Percentiles rank a stretch among this genome's conserved stretches.
These are phyloP conservation scores for Beauveria scarabaeidicola DNA, from an alignment of 2,329 filamentous ascomycete genomes.

Conservation along the genomic window DNA sequence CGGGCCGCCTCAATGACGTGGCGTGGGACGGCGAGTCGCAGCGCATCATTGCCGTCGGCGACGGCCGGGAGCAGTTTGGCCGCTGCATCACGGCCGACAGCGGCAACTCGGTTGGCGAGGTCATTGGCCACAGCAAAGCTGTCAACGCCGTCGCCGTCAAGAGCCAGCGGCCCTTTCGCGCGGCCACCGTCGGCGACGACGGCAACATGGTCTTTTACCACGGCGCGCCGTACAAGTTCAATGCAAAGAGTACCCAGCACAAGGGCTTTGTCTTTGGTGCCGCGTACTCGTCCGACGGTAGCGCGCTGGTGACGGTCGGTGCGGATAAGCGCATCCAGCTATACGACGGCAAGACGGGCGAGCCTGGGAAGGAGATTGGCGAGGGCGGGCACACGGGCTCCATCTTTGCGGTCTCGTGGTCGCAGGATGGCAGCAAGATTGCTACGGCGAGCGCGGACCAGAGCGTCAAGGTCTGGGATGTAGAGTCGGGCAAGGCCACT, in stretches of 20 bases:
- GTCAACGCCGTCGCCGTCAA: conserved; percentile 89
- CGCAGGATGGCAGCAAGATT: conserved; percentile 73
- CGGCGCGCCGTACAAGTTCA: conserved; percentile 93
- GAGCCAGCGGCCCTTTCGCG: conserved; percentile 81
- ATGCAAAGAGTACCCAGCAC: conserved; percentile 72
- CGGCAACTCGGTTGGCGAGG: conserved; percentile 91
- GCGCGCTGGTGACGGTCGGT: conserved; percentile 73
- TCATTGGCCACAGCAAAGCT: conserved; percentile 80
- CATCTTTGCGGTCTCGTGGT: conserved; percentile 88
- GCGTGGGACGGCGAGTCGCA: conserved; percentile 97
- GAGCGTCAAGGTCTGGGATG: conserved; percentile 92
- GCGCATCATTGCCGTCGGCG: conserved; percentile 89
- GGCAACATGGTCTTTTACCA: conserved; percentile 86
- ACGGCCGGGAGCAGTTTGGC: conserved; percentile 88
- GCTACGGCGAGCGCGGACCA: conserved; percentile 91
- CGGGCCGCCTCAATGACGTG: conserved; percentile 89
- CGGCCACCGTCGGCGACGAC: conserved; percentile 87
- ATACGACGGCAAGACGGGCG: conserved; percentile 93
- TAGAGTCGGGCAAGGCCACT: conserved; percentile 64
- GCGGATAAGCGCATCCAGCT: conserved; percentile 90
- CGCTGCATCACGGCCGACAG: conserved; percentile 93
- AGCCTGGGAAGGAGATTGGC: conserved; percentile 67
- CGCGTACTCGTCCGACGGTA: conserved; percentile 84
- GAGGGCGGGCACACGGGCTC: conserved; percentile 84
- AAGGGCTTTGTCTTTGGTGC: conserved; percentile 83